A percentile compares a stretch with the other conserved stretches of the same genome.
Conservation (phyloP, 2,329 filamentous ascomycete species). For the Graphilbum sp. region DNA sequence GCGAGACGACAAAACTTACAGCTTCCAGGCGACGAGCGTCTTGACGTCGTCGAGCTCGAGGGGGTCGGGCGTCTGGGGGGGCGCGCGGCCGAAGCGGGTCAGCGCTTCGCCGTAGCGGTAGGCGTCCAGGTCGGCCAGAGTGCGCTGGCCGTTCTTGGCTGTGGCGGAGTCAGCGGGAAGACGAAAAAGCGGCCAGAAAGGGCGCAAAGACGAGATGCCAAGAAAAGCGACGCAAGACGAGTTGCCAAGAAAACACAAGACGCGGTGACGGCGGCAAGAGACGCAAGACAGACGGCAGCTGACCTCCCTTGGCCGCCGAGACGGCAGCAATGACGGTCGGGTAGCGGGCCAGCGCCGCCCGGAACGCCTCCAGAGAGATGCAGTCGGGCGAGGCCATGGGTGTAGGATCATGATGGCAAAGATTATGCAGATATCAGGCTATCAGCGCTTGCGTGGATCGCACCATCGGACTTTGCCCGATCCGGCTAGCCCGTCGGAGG, state of each 20-base stretch:
- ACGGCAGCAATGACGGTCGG: slow-evolving; percentile 24
- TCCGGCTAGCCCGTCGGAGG: no score
- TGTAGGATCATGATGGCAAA: no score
- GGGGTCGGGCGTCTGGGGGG: slow-evolving; percentile 14
- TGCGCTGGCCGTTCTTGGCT: slow-evolving; percentile 33
- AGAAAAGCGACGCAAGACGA: neutral
- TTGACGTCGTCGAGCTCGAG: slow-evolving; percentile 43
- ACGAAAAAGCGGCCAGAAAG: neutral
- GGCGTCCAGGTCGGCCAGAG: slow-evolving; percentile 40
- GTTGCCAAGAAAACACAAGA: slow-evolving; percentile 1
- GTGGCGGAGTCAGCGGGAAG: neutral
- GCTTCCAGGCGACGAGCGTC: slow-evolving; percentile 52
- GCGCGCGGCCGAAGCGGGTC: slow-evolving; percentile 22
- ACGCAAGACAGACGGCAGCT: slow-evolving; percentile 5
- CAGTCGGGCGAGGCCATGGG: slow-evolving; percentile 1
- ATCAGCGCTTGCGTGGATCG: no score
- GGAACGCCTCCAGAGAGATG: slow-evolving; percentile 4
- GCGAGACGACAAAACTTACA: slow-evolving; percentile 31
- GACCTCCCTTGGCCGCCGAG: slow-evolving; percentile 28
- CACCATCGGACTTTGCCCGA: no score
- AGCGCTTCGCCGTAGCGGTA: slow-evolving; percentile 42
- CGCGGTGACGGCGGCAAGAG: neutral
- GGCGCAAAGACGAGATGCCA: no score
- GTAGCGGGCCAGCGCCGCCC: slow-evolving; percentile 2
- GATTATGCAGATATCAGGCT: no score